Evolutionary conservation across 2,329 filamentous ascomycete genomes (phyloP).

Genomic region (Cladosporium colombiae): DNA sequence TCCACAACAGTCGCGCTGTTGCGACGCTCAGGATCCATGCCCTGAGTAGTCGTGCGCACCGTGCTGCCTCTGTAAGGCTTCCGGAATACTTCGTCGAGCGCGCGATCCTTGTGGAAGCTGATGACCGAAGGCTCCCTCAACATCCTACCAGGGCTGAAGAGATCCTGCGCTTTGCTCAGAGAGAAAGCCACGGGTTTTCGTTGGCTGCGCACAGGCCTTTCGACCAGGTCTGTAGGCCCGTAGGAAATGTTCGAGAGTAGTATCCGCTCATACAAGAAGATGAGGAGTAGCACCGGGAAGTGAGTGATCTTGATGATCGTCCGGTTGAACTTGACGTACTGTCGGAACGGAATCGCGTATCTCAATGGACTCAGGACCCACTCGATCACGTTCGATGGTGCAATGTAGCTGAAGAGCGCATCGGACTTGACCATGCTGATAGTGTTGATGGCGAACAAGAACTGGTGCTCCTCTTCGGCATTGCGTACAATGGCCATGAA

Average conservation of each 20-base stretch:
- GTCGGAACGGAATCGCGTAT: conserved; percentile 74
- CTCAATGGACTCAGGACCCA: conserved; percentile 85
- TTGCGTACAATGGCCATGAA: conserved; percentile 96
- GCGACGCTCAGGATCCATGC: conserved; percentile 56
- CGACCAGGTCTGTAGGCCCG: conserved; percentile 83
- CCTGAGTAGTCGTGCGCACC: conserved; percentile 54
- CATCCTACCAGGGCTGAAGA: conserved; percentile 67
- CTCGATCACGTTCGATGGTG: conserved; percentile 86
- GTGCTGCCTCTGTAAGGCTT: conserved; percentile 63
- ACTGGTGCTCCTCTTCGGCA: conserved; percentile 87
- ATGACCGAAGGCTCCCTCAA: conserved; percentile 83
- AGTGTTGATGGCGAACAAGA: conserved; percentile 93
- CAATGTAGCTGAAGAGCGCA: conserved; percentile 88
- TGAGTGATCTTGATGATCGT: conserved; percentile 89
- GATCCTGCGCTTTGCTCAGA: conserved; percentile 42
- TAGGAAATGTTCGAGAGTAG: conserved; percentile 75
- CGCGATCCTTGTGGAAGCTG: conserved; percentile 85
- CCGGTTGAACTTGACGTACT: conserved; percentile 85
- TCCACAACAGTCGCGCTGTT: conserved; percentile 81
- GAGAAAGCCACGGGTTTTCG: conserved; percentile 36
- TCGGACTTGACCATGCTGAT: conserved; percentile 99
- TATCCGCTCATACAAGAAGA: conserved; percentile 83
- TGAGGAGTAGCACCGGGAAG: conserved; percentile 80
- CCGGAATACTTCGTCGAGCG: conserved; percentile 88
- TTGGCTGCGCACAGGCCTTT: conserved; percentile 51